Conservation (phyloP, 306 rosid genomes). For the Lotus japonicus region DNA sequence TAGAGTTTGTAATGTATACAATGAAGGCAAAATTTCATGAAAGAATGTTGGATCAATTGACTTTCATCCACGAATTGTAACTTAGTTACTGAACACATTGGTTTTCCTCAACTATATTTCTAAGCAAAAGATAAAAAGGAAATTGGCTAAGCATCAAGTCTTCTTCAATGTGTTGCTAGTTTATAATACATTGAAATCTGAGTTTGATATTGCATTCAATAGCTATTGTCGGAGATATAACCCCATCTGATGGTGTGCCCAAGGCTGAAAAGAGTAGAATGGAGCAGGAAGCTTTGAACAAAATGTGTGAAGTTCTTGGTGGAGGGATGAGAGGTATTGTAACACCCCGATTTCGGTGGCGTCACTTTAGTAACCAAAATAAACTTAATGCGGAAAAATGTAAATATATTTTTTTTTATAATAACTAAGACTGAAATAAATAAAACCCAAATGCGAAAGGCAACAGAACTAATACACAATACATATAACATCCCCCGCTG, state of each 20-base stretch:
- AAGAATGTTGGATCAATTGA: not conserved
- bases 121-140: not conserved
- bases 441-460: too few relatives aligned
- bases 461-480: too few relatives aligned
- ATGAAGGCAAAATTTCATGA: too few relatives aligned
- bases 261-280: slow-evolving; percentile 88
- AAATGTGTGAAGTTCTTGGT: slow-evolving; percentile 89
- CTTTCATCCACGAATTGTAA: not conserved
- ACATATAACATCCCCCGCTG: too few relatives aligned
- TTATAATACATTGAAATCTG: slow-evolving; percentile 11
- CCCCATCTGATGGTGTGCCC: slow-evolving; percentile 92
- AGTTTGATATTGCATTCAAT: slow-evolving; percentile 30
- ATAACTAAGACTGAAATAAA: too few relatives aligned
- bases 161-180: not conserved
- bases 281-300: slow-evolving; percentile 74
- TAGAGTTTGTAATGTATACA: too few relatives aligned
- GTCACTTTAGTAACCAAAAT: too few relatives aligned
- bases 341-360: too few relatives aligned
- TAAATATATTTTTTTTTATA: too few relatives aligned
- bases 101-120: not conserved
- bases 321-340: slow-evolving; percentile 85
- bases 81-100: not conserved
- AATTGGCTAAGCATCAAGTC: not conserved
- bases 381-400: too few relatives aligned
- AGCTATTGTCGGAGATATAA: slow-evolving; percentile 98